Evolutionary conservation across 495 filamentous ascomycete species (phyloP).

Genomic region (Xylaria bambusicola): DNA sequence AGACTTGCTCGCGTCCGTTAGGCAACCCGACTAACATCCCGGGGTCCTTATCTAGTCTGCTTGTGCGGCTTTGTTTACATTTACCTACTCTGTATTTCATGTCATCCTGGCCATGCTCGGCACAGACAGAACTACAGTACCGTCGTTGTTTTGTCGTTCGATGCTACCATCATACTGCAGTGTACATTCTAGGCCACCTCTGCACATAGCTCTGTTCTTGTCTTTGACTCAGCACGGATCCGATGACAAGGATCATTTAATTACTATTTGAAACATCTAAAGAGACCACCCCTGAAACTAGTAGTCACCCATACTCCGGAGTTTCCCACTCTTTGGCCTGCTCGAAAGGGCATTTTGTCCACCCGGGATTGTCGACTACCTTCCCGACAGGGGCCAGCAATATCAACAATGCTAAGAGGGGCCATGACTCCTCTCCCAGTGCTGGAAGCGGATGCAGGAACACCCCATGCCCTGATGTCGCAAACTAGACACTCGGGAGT

Average conservation of each 20-base stretch:
- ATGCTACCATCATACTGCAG: not conserved
- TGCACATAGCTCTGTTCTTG: not conserved
- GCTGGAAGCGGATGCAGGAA: conserved; percentile 1
- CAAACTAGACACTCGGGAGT: not conserved
- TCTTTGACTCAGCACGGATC: conserved; percentile 9
- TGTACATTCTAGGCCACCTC: not conserved
- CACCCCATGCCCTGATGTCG: not conserved
- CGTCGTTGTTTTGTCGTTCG: not conserved
- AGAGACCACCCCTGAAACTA: conserved; percentile 5
- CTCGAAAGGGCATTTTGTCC: conserved; percentile 1
- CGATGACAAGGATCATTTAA: conserved; percentile 10
- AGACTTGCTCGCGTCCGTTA: not conserved
- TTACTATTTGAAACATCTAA: conserved; percentile 12
- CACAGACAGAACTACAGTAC: not conserved
- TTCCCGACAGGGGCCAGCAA: conserved; percentile 39
- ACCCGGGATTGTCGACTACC: conserved; percentile 16
- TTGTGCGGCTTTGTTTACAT: conserved; percentile 5
- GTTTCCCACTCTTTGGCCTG: not conserved
- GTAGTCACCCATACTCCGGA: not conserved
- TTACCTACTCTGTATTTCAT: not conserved
- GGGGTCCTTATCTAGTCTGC: too few species aligned
- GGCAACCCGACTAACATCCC: not conserved
- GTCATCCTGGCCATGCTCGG: not conserved
- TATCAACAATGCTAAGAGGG: conserved; percentile 49
- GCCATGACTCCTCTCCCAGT: conserved; percentile 25